Conservation (phyloP, 2,329 filamentous ascomycete genomes). For the Diaporthe vexans region DNA sequence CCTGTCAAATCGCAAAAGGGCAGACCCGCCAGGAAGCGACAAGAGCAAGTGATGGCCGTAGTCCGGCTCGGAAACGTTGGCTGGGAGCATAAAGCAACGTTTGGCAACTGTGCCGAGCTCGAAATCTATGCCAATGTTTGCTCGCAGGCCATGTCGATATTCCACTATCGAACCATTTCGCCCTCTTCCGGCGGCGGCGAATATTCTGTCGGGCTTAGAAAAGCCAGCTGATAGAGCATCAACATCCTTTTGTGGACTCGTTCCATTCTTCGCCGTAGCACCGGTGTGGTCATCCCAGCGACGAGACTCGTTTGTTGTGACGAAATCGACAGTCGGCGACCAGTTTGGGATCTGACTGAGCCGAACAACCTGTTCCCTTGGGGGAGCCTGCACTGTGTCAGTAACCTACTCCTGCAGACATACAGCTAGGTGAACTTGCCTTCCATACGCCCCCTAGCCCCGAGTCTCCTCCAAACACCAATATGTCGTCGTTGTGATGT, state of each 20-base stretch:
- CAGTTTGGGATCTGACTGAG: conserved; percentile 76
- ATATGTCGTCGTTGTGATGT: conserved; percentile 71
- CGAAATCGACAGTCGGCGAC: conserved; percentile 70
- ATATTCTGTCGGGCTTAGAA: conserved; percentile 68
- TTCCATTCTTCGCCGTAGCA: conserved; percentile 42
- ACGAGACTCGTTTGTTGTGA: conserved; percentile 58
- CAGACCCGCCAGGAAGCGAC: conserved; percentile 63
- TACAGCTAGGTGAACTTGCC: conserved; percentile 57
- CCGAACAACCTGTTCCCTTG: conserved; percentile 66
- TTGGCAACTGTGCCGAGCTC: conserved; percentile 64
- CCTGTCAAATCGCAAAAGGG: conserved; percentile 62
- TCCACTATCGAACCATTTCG: conserved; percentile 75
- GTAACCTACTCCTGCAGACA: neutral
- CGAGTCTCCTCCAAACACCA: conserved; percentile 83
- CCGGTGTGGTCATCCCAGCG: conserved; percentile 47
- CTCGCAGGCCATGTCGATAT: conserved; percentile 78
- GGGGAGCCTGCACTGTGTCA: conserved; percentile 59
- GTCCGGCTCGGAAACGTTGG: conserved; percentile 43
- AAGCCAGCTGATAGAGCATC: conserved; percentile 65
- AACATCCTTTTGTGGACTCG: conserved; percentile 38
- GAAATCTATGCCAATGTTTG: conserved; percentile 72
- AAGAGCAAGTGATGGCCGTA: conserved; percentile 59
- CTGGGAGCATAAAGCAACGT: conserved; percentile 66
- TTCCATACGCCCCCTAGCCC: conserved; percentile 84
- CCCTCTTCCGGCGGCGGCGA: conserved; percentile 76